These are phyloP conservation scores for Diaporthe vaccinii DNA, from an alignment of 2,329 filamentous ascomycete genomes.

Conservation along the genomic window DNA sequence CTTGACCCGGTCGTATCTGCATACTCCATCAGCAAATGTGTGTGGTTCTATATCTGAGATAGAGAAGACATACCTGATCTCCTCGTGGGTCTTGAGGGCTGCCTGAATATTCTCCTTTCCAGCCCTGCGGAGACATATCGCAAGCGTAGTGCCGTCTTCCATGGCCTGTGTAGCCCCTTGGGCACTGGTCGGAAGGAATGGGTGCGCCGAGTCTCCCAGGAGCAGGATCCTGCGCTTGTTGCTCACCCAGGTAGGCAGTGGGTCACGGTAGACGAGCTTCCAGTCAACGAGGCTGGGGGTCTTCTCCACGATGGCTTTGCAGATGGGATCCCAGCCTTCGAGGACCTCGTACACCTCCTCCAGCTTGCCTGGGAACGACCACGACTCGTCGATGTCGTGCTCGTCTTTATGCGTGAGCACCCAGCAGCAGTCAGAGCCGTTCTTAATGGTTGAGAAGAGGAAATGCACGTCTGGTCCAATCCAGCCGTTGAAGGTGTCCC, in stretches of 20 bases:
- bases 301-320: constrained; percentile 62
- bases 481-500: constrained; percentile 72
- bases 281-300: constrained; percentile 62
- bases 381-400: constrained; percentile 68
- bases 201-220: constrained; percentile 64
- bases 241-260: constrained; percentile 64
- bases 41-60: rapidly evolving
- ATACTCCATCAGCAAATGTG: constrained; percentile 1
- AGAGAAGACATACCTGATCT: constrained; percentile 51
- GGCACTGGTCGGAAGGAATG: constrained; percentile 62
- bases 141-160: constrained; percentile 64
- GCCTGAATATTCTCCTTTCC: constrained; percentile 54
- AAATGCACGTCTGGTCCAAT: constrained; percentile 70
- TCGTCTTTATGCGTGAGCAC: constrained; percentile 69
- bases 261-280: constrained; percentile 65
- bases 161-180: constrained; percentile 65
- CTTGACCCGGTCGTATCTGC: constrained; percentile 60
- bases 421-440: constrained; percentile 69
- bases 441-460: constrained; percentile 69
- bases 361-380: constrained; percentile 66
- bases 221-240: constrained; percentile 58
- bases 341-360: constrained; percentile 65
- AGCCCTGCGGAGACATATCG: constrained; percentile 56
- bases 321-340: constrained; percentile 65
- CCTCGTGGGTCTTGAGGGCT: constrained; percentile 59